Base-by-base conservation (phyloP, 768 basidiomycete genomes). In the Lentinus tigrinus region DNA sequence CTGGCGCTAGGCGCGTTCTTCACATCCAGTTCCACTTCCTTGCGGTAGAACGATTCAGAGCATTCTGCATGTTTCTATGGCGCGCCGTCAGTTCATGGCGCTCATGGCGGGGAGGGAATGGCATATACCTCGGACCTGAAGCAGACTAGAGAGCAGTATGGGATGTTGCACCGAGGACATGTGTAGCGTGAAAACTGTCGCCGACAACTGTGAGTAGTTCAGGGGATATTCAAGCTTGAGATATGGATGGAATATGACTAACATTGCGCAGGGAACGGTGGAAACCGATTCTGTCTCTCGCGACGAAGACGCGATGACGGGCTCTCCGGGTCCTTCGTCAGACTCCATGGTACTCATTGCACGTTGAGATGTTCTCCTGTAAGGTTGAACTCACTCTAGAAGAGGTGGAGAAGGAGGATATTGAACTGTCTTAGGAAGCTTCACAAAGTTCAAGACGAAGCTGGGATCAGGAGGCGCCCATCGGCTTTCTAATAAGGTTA, bases 31-130 rank as follows among this genome's bases (percentile, higher is more conserved):
- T 89, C 84, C 3, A 94, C 72, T 66, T 91, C 87, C 51, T 84
- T 85, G 62, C 84, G 84, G 71, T 93, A 93, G 69, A 95, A 95
- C 0, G 77, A 73, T 69, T 94, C 93, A 24, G 91, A 92, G 74
- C 92, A 94, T 69, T 82, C 79, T 3, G 78, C 75, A 70, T 94
- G 92, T 47, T 74, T 67, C 90, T 78, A 76, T 52, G 53, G 8
- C 3, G 43, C 46, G 17, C 11, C 4, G 11, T 14, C 50, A 4
- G 40, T 60, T 2, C 39, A 36, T 2, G n/a, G 23, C 21, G 34
- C 17, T n/a, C 19, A 0, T 11, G n/a, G 8, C 21, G 8, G 10
- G 23, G 21, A 17, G 34, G 16, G 1, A 27, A 9, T n/a, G 54
- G 55, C 27, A 69, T 81, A 60, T 71, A 88, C 89, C 72, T 83